Evolutionary conservation across 192 early-diverging fungal genomes (phyloP), one percentile per base, ranked within the genome.

Genomic region (Phlyctochytrium bullatum): DNA sequence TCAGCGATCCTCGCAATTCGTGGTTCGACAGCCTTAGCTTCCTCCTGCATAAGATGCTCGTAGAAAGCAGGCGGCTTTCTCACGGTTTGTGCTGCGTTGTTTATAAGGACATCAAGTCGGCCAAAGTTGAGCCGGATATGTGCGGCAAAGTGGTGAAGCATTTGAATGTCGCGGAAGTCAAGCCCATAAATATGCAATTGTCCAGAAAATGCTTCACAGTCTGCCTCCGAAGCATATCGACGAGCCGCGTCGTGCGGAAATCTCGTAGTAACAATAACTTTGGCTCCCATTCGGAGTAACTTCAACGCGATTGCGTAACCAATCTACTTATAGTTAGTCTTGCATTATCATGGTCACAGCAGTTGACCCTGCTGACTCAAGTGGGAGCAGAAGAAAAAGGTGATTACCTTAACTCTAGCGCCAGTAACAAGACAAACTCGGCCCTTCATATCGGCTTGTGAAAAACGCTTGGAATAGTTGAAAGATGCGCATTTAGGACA

Each of bases 81-180:
- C 3, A 86, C 81, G 3, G 84, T 86, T 59, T 86, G 84, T 3
- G 84, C 84, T 17, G 84, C 84, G 75, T 86, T 86, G 72, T 86
- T 86, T 62, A 86, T 84, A 64, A 86, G 68, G 4, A 75, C 80
- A 60, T 86, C 81, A 3, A 86, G 63, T 20, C 75, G 64, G 27
- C 60, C 40, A 50, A 76, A 81, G 4, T 62, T 65, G 28, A 71
- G 52, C 65, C 76, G 78, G 34, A 86, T 66, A 51, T 83, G 73
- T 0, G 59, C 50, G 58, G 73, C 74, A 69, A 86, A 83, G 54
- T 83, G 75, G 34, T 79, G 81, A 14, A 86, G 63, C 76, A 81
- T 78, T 0, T 67, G 61, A 31, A 86, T 75, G 53, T 86, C 80
- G 25, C 84, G 68, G 62, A 86, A 86, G 66, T 86, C 84, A 25